phyloP scores from a whole-genome alignment of 2,329 filamentous ascomycete genomes.

The Lanzia echinophila region DNA sequence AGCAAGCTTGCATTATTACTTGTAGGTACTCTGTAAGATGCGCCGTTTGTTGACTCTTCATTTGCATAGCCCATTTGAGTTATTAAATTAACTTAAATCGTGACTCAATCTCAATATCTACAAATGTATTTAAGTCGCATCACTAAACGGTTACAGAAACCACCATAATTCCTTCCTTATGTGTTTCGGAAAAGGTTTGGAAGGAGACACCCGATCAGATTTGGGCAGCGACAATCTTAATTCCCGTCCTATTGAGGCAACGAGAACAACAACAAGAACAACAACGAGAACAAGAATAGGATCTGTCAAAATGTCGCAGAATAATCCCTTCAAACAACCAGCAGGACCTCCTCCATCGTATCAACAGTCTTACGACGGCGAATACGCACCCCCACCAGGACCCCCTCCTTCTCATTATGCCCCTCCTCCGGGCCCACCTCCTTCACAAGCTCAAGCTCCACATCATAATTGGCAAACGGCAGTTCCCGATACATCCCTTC shows the following conservation, averaged over 20 bases:
- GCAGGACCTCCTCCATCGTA: conserved; percentile 16
- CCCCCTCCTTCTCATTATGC: conserved; percentile 33
- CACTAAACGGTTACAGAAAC: neutral
- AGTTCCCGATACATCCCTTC: conserved; percentile 64
- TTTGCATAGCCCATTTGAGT: too few species aligned
- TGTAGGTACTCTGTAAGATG: too few species aligned
- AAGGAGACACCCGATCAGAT: conserved; percentile 18
- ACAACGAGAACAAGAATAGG: conserved; percentile 11
- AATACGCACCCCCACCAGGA: conserved; percentile 16
- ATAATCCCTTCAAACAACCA: conserved; percentile 30
- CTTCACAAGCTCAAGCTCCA: conserved; percentile 25
- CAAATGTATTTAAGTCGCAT: too few species aligned
- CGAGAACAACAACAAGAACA: conserved; percentile 8
- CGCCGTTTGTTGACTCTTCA: too few species aligned
- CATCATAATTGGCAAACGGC: conserved; percentile 65
- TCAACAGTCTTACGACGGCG: conserved; percentile 10
- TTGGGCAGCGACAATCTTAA: conserved; percentile 13
- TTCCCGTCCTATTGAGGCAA: conserved; percentile 21
- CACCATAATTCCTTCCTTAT: conserved; percentile 11
- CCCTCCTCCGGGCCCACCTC: conserved; percentile 35
- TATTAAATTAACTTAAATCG: too few species aligned
- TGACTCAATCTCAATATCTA: too few species aligned
- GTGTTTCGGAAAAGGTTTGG: conserved; percentile 25
- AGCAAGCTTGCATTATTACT: too few species aligned
- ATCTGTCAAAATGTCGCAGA: conserved; percentile 23